Evolutionary conservation across 306 rosid genomes (phyloP).

Genomic region (Nissolia schottii): DNA sequence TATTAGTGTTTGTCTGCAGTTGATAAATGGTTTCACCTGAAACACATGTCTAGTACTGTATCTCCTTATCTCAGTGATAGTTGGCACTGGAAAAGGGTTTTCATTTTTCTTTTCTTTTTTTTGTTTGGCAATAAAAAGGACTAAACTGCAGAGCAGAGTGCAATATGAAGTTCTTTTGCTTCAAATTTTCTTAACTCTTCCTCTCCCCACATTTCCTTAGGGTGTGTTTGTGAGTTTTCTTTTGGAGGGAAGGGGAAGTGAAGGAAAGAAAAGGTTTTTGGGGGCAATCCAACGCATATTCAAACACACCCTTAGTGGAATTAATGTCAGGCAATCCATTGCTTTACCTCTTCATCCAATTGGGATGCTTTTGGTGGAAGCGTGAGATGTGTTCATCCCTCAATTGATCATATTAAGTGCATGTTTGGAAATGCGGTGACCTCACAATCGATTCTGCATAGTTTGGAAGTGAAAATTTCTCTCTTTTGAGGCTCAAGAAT

Average conservation of each 20-base stretch:
- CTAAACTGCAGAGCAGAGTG: background rate
- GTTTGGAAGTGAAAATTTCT: too few relatives aligned
- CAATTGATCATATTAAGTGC: background rate
- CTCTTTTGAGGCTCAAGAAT: too few relatives aligned
- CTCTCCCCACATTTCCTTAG: background rate
- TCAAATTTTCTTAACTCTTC: background rate
- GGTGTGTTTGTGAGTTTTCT: too few relatives aligned
- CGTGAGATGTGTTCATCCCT: background rate
- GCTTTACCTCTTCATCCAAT: background rate
- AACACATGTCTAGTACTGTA: background rate
- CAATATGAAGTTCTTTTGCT: background rate
- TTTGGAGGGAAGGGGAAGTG: too few relatives aligned
- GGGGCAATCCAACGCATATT: too few relatives aligned
- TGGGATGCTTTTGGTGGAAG: background rate
- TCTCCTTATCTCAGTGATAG: conserved; percentile 15
- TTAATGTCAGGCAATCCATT: background rate
- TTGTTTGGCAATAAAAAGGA: conserved; percentile 27
- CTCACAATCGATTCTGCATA: too few relatives aligned
- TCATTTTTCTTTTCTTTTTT: background rate
- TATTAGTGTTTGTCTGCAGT: conserved; percentile 11
- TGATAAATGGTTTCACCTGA: background rate
- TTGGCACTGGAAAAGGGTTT: background rate
- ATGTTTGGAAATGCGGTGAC: too few relatives aligned
- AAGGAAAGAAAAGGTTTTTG: too few relatives aligned
- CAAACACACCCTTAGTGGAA: too few relatives aligned